These are phyloP conservation scores for Fusarium vanettenii DNA, from an alignment of 2,329 filamentous ascomycete species.

Conservation along the genomic window DNA sequence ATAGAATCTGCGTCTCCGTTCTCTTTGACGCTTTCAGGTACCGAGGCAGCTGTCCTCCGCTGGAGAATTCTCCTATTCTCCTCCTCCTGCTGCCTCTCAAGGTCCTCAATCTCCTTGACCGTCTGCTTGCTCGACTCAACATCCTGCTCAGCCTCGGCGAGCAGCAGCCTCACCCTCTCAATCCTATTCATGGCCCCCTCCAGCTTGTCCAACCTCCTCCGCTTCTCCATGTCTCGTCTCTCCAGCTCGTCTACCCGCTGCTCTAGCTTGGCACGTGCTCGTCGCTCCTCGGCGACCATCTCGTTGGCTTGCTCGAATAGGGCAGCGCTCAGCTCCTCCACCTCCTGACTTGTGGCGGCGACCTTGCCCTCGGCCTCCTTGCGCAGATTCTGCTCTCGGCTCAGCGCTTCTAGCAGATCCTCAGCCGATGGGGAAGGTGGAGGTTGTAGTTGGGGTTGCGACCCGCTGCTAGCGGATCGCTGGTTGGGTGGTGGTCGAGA, in stretches of 20 bases:
- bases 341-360: constrained; percentile 73
- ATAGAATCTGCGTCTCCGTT: constrained; percentile 3
- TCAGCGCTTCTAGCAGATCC: constrained; percentile 72
- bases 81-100: constrained; percentile 33
- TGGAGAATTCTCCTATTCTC: constrained; percentile 5
- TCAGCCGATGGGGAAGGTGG: constrained; percentile 48
- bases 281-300: constrained; percentile 84
- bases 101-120: constrained; percentile 30
- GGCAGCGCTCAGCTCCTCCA: constrained; percentile 81
- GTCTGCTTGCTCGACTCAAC: constrained; percentile 32
- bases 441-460: constrained; percentile 21
- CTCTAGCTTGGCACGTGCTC: constrained; percentile 77
- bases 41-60: constrained; percentile 6
- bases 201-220: constrained; percentile 73
- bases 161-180: constrained; percentile 73
- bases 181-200: constrained; percentile 79
- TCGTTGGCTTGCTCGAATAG: constrained; percentile 88
- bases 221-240: constrained; percentile 76
- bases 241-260: constrained; percentile 77
- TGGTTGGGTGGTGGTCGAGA: constrained; percentile 18
- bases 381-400: constrained; percentile 74
- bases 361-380: constrained; percentile 76
- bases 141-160: constrained; percentile 54
- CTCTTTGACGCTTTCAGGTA: neutral
- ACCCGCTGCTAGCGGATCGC: constrained; percentile 33